Percentiles rank a stretch among this genome's conserved stretches.
Conservation (phyloP, 192 early-diverging fungal genomes). For the Coemansia sp. region DNA sequence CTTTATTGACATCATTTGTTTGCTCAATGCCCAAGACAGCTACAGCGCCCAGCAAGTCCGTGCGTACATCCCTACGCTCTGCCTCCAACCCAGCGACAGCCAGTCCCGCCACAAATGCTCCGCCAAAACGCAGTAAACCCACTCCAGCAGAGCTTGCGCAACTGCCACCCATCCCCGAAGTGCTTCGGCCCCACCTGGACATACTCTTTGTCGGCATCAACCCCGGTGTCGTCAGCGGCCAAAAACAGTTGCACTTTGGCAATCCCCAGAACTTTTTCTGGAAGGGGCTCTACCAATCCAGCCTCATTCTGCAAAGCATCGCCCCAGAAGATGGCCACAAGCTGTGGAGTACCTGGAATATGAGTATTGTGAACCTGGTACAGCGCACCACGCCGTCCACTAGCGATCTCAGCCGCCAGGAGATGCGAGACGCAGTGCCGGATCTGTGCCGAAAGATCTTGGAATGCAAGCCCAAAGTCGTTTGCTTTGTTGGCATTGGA, state of each 20-base stretch:
- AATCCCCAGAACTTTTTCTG: slow-evolving; percentile 73
- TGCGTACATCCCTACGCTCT: not conserved
- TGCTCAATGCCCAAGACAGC: not conserved
- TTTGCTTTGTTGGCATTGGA: slow-evolving; percentile 70
- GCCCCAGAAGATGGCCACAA: slow-evolving; percentile 55
- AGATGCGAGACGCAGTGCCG: slow-evolving; percentile 63
- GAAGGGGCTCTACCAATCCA: slow-evolving; percentile 64
- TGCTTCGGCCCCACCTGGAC: slow-evolving; percentile 37
- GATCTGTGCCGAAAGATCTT: slow-evolving; percentile 61
- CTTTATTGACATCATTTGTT: not conserved
- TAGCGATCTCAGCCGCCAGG: slow-evolving; percentile 57
- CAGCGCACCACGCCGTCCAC: slow-evolving; percentile 59
- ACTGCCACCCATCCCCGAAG: slow-evolving; percentile 47
- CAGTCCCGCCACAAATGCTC: not conserved
- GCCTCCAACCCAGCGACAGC: not conserved
- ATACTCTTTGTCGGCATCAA: slow-evolving; percentile 77
- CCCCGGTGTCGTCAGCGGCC: slow-evolving; percentile 61
- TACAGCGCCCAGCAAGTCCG: not conserved
- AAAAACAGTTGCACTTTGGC: slow-evolving; percentile 65
- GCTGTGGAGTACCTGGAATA: slow-evolving; percentile 52
- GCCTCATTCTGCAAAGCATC: slow-evolving; percentile 55
- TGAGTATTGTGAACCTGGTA: slow-evolving; percentile 68
- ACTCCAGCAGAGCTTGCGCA: slow-evolving; percentile 13
- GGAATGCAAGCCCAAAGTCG: slow-evolving; percentile 57
- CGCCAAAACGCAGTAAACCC: not conserved